These are phyloP conservation scores for Globisporangium cylindrosporum DNA, from an alignment of 352 stramenopile species.

Conservation along the genomic window DNA sequence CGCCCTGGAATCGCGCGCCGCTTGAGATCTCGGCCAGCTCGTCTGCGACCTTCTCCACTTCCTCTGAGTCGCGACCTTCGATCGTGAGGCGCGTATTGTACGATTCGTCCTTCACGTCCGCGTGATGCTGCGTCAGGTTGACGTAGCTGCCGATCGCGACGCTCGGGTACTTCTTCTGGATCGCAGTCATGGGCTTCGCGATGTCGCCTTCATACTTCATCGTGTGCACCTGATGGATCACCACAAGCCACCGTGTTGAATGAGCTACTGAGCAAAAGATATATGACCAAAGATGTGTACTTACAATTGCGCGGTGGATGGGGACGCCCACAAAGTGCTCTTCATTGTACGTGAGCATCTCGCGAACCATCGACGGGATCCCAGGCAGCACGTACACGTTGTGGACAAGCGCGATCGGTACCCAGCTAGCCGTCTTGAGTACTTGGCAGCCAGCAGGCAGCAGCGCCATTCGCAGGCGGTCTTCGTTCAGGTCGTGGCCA, in stretches of 20 bases:
- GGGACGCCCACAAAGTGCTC: constrained; percentile 74
- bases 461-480: constrained; percentile 70
- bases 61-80: constrained; percentile 45
- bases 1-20: constrained; percentile 21
- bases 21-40: constrained; percentile 30
- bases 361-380: constrained; percentile 76
- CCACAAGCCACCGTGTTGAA: too few species aligned
- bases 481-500: constrained; percentile 52
- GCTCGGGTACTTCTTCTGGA: constrained; percentile 64
- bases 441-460: constrained; percentile 59
- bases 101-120: constrained; percentile 42
- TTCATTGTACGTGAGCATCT: constrained; percentile 81
- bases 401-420: constrained; percentile 69
- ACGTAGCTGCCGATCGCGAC: constrained; percentile 85
- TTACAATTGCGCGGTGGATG: constrained; percentile 74
- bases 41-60: constrained; percentile 54
- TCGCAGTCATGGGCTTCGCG: constrained; percentile 49
- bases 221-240: constrained; percentile 52
- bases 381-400: constrained; percentile 86
- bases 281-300: constrained; percentile 14
- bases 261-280: neutral
- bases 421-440: constrained; percentile 57
- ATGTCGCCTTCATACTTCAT: constrained; percentile 67
- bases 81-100: constrained; percentile 74
- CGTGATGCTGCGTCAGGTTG: constrained; percentile 70